These are phyloP conservation scores for Gymnopilus junonius DNA, from an alignment of 768 basidiomycete species.

Conservation along the genomic window DNA sequence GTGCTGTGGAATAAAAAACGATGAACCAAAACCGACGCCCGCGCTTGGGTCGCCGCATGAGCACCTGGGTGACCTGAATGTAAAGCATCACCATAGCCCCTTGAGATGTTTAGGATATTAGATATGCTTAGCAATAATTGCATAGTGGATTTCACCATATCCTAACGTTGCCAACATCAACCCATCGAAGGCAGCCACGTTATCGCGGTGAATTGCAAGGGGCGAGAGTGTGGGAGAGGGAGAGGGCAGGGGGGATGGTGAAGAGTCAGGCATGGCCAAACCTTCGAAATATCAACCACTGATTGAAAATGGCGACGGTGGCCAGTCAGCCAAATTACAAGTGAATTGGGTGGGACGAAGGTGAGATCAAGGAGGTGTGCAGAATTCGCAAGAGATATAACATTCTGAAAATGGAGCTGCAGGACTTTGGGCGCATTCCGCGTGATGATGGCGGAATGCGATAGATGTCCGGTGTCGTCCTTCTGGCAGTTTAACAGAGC, in stretches of 20 bases:
- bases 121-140: not conserved
- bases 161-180: constrained; percentile 34
- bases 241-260: too few species aligned
- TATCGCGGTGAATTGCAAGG: constrained; percentile 10
- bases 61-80: constrained; percentile 39
- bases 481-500: constrained; percentile 12
- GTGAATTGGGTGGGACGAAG: constrained; percentile 2
- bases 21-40: constrained; percentile 38
- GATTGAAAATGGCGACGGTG: not conserved
- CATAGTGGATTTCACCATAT: constrained; percentile 31
- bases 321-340: constrained; percentile 6
- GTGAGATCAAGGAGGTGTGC: constrained; percentile 7
- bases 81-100: constrained; percentile 45
- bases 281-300: constrained; percentile 8
- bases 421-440: constrained; percentile 11
- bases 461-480: constrained; percentile 14
- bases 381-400: constrained; percentile 16
- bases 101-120: constrained; percentile 15
- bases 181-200: constrained; percentile 39
- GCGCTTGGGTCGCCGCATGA: constrained; percentile 39
- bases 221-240: too few species aligned
- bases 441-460: constrained; percentile 12
- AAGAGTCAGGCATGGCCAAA: constrained; percentile 9
- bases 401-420: constrained; percentile 5
- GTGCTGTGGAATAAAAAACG: constrained; percentile 34